A percentile compares a stretch with the other conserved stretches of the same genome.
Evolutionary conservation across 2,329 filamentous ascomycete species (phyloP).

Genomic region (Scedosporium apiospermum): DNA sequence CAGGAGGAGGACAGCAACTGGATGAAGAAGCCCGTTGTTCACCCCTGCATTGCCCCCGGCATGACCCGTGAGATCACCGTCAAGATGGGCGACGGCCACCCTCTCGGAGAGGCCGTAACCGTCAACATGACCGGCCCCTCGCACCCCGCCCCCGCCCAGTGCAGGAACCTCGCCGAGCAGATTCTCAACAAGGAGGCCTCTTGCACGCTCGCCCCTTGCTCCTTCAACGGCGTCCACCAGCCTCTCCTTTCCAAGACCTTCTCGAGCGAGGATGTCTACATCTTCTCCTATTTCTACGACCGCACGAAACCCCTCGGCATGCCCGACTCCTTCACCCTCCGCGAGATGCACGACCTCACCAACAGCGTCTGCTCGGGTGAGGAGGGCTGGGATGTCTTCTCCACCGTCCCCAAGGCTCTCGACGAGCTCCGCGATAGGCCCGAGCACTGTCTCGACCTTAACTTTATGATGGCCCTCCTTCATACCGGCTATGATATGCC

Average conservation of each 20-base stretch:
- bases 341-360: constrained; percentile 80
- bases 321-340: constrained; percentile 93
- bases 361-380: constrained; percentile 76
- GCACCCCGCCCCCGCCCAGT: constrained; percentile 69
- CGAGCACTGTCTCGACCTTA: constrained; percentile 89
- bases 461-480: constrained; percentile 87
- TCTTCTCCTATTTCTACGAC: constrained; percentile 98
- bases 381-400: constrained; percentile 70
- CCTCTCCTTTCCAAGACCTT: constrained; percentile 90
- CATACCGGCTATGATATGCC: constrained; percentile 98
- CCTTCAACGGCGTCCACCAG: constrained; percentile 96
- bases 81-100: constrained; percentile 55
- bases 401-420: constrained; percentile 64
- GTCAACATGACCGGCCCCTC: constrained; percentile 85
- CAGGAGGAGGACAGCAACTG: constrained; percentile 54
- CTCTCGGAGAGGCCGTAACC: constrained; percentile 52
- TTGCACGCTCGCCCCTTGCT: constrained; percentile 83
- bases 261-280: constrained; percentile 80
- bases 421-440: constrained; percentile 73
- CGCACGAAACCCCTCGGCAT: constrained; percentile 89
- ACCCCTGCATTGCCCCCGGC: constrained; percentile 80
- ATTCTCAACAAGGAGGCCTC: constrained; percentile 79
- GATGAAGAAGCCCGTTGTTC: constrained; percentile 61
- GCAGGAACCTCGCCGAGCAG: constrained; percentile 81
- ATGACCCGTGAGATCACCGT: constrained; percentile 67